Evolutionary conservation across 2,329 filamentous ascomycete species (phyloP), one percentile per base, ranked within the genome.

Genomic region (Exophiala oligosperma): DNA sequence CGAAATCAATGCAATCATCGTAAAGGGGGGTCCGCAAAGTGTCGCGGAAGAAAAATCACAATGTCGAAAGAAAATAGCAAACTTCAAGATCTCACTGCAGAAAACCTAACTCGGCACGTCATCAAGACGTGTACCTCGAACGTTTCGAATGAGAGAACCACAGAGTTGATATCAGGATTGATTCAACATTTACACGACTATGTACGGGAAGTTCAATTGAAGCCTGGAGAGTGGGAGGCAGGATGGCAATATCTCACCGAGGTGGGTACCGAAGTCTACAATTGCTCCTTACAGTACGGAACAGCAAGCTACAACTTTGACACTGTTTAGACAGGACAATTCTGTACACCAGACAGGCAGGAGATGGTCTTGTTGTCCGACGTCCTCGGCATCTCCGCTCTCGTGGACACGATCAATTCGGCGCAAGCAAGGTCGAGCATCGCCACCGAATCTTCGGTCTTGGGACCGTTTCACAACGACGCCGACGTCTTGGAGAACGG

Each of bases 381-480:
- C 41, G 49, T 57, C 17, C 49, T 61, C n/a, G 59, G 59, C 8
- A 46, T 61, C 24, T 57, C 54, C 7, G 50, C 55, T 3, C 54
- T 61, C 9, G 59, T 61, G 28, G 59, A 61, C 47, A 44, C 59
- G 4, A 58, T 61, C 54, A 54, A 61, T 11, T 43, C 40, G 14
- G 40, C 40, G n/a, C 54, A 56, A 58, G 32, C 59, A 50, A 1
- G 51, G 29, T 8, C 43, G 49, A n/a, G 55, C 49, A 21, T 44
- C 26, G 51, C 59, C 5, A 61, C 59, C 2, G 59, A 61, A 28
- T 56, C 54, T 11, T 57, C 59, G 1, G 54, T 61, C 5, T 46
- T 61, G 23, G 59, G 59, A 4, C 59, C 59, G 2, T 61, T 61
- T 28, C 59, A 61, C 51, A 61, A 56, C 21, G 49, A 61, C 6